Percentiles rank a stretch among this genome's conserved stretches.
Conservation (phyloP, 495 filamentous ascomycete species). For the Rhypophila decipiens region DNA sequence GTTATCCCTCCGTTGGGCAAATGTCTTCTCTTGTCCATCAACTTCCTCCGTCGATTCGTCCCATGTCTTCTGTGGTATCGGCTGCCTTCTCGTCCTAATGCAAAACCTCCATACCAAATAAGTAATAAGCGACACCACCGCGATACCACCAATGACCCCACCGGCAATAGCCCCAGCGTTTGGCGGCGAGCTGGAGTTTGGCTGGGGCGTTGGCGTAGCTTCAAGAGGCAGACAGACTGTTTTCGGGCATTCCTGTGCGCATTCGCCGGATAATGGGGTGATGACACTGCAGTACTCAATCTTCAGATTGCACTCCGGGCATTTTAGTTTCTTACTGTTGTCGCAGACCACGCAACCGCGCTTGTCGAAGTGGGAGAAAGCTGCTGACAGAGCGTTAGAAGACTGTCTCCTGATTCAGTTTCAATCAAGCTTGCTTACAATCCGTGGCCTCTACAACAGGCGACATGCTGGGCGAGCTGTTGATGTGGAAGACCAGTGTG, state of each 20-base stretch:
- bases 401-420: background rate
- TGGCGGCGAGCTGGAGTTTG: slow-evolving; percentile 35
- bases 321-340: slow-evolving; percentile 13
- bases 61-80: slow-evolving; percentile 47
- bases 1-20: slow-evolving; percentile 55
- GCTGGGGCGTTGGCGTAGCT: slow-evolving; percentile 17
- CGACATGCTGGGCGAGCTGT: slow-evolving; percentile 10
- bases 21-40: slow-evolving; percentile 52
- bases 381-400: background rate
- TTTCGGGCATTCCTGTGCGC: slow-evolving; percentile 23
- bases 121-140: slow-evolving; percentile 58
- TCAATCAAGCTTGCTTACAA: background rate
- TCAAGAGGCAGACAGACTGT: slow-evolving; percentile 32
- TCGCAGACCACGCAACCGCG: slow-evolving; percentile 19
- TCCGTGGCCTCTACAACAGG: too few species aligned
- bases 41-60: slow-evolving; percentile 48
- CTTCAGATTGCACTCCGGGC: slow-evolving; percentile 18
- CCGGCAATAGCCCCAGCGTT: slow-evolving; percentile 78
- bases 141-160: slow-evolving; percentile 74
- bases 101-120: slow-evolving; percentile 83
- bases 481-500: background rate
- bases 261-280: too few species aligned
- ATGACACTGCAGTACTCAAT: too few species aligned
- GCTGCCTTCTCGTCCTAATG: slow-evolving; percentile 69
- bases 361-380: background rate